Percentiles rank a stretch among this genome's conserved stretches.
Evolutionary conservation across 257 asterid species (phyloP).

Genomic region (Verbena officinalis): DNA sequence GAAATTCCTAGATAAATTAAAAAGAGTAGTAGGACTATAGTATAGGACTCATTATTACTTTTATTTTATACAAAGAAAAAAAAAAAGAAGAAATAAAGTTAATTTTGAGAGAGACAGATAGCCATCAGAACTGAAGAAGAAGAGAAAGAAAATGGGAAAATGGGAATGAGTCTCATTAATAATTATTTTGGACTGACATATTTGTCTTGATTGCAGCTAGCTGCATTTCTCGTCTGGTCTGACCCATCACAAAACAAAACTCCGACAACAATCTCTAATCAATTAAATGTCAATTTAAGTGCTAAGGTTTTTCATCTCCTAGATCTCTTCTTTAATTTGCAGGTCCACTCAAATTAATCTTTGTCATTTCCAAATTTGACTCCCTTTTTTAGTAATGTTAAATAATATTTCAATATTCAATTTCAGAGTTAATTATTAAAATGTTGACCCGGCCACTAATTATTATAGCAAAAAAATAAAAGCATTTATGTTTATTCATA

Average conservation of each 20-base stretch:
- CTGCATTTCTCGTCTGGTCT: too few species aligned
- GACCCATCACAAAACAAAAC: slow-evolving; percentile 4
- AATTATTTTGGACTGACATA: slow-evolving; percentile 12
- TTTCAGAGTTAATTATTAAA: too few species aligned
- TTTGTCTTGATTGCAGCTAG: slow-evolving; percentile 23
- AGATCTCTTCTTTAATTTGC: too few species aligned
- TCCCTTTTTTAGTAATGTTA: too few species aligned
- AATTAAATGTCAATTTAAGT: slow-evolving; percentile 3
- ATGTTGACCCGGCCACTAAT: too few species aligned
- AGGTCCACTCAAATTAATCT: slow-evolving; percentile 10
- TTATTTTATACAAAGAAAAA: too few species aligned
- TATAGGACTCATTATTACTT: slow-evolving; percentile 22
- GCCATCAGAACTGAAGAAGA: slow-evolving; percentile 17
- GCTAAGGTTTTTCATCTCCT: background rate
- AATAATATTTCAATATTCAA: too few species aligned
- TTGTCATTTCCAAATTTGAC: too few species aligned
- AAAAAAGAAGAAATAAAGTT: too few species aligned
- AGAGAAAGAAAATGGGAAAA: background rate
- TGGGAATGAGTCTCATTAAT: slow-evolving; percentile 4
- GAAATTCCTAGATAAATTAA: slow-evolving; percentile 27
- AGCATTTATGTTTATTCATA: too few species aligned
- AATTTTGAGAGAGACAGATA: background rate
- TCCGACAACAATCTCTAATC: slow-evolving; percentile 26
- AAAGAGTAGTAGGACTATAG: too few species aligned
- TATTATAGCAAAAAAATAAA: too few species aligned